Evolutionary conservation across 371 early-diverging fungal genomes (phyloP).

Genomic region (Mycotypha africana): DNA sequence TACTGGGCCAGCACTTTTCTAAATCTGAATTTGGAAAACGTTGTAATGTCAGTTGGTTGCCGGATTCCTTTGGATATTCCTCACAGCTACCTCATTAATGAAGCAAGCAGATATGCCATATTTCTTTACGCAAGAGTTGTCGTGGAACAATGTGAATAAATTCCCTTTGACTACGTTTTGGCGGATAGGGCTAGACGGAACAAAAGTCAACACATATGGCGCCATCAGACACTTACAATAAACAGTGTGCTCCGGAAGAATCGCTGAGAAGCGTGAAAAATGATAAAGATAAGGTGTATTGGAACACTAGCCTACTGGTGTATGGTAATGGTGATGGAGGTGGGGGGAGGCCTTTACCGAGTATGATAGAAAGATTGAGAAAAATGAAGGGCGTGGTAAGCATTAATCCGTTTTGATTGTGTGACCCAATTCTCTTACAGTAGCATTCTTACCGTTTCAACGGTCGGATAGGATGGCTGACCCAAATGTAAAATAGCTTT

Average conservation of each 20-base stretch:
- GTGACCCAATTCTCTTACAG: background rate
- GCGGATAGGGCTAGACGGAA: slow-evolving; percentile 49
- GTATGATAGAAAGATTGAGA: slow-evolving; percentile 78
- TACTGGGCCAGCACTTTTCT: slow-evolving; percentile 85
- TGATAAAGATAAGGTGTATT: slow-evolving; percentile 77
- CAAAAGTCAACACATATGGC: slow-evolving; percentile 36
- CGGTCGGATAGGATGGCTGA: slow-evolving; percentile 70
- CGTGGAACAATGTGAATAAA: slow-evolving; percentile 96
- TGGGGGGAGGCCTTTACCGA: slow-evolving; percentile 85
- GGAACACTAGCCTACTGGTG: slow-evolving; percentile 78
- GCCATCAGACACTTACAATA: slow-evolving; percentile 33
- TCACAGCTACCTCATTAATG: slow-evolving; percentile 75
- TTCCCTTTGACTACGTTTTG: slow-evolving; percentile 91
- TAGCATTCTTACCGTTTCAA: too few species aligned
- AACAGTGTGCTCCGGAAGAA: slow-evolving; percentile 33
- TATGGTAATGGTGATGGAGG: slow-evolving; percentile 97
- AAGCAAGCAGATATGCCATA: slow-evolving; percentile 71
- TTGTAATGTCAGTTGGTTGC: slow-evolving; percentile 87
- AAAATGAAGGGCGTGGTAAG: slow-evolving; percentile 63
- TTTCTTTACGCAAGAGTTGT: slow-evolving; percentile 94
- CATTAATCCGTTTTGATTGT: background rate
- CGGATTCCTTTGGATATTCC: slow-evolving; percentile 76
- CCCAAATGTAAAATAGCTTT: slow-evolving; percentile 66
- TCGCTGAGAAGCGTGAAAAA: slow-evolving; percentile 50
- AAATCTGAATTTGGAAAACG: slow-evolving; percentile 73